phyloP scores from a whole-genome alignment of 176 grass and related monocot species.

The Carex myosuroides region DNA sequence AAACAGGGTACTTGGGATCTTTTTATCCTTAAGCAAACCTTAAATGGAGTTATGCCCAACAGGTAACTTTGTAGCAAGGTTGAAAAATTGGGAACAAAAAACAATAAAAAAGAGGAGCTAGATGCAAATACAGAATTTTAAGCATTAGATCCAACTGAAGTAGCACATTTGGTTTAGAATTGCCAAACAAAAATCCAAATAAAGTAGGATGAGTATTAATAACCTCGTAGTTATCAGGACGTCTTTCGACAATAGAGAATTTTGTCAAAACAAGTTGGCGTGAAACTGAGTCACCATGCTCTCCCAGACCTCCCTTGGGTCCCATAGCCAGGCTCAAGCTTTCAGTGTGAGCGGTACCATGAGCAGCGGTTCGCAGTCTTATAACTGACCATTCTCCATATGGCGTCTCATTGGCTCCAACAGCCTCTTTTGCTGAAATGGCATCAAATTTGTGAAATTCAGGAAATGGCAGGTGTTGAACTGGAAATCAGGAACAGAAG shows the following conservation, averaged over 20 bases:
- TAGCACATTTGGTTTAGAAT: background rate
- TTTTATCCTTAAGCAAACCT: background rate
- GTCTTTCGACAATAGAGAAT: constrained; percentile 81
- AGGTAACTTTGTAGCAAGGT: background rate
- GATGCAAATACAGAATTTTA: background rate
- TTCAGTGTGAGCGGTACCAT: constrained; percentile 79
- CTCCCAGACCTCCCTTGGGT: constrained; percentile 94
- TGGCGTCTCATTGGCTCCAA: constrained; percentile 91
- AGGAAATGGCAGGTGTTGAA: background rate
- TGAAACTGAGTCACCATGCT: constrained; percentile 91
- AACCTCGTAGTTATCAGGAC: constrained; percentile 96
- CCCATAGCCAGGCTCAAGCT: constrained; percentile 75
- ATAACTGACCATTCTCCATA: constrained; percentile 96
- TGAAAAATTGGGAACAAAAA: background rate
- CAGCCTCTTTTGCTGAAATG: constrained; percentile 80
- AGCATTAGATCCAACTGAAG: background rate
- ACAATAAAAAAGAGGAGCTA: background rate
- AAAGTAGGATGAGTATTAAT: background rate
- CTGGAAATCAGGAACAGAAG: background rate
- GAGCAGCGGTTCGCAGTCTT: constrained; percentile 82
- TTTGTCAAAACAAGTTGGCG: constrained; percentile 92
- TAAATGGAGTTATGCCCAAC: background rate
- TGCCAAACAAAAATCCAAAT: background rate
- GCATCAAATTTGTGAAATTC: constrained; percentile 26
- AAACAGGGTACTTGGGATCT: background rate